Base-by-base conservation (phyloP, 2,329 filamentous ascomycete genomes). In the Chrysosporium keratinophilum region DNA sequence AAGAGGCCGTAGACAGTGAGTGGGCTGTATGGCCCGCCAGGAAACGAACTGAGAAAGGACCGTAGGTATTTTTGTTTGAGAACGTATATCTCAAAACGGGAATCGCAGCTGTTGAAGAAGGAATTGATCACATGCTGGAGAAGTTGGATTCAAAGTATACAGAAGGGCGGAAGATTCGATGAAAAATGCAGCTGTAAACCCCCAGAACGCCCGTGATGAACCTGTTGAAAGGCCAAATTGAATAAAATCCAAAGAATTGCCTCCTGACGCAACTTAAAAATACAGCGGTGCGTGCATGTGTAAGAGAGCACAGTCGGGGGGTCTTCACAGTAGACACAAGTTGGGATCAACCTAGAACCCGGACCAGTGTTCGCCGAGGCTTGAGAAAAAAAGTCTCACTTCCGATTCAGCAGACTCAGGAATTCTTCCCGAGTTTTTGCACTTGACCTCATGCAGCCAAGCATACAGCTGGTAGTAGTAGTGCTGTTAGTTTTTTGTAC, bases 351-450 rank as follows among this genome's bases (percentile, higher is more conserved):
- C 10, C 2, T 2, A 17, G 5, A 51, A 15, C 6, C 46, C 37
- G 40, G 17, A 35, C n/a, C n/a, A n/a, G n/a, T n/a, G n/a, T n/a
- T n/a, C n/a, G n/a, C n/a, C n/a, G n/a, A n/a, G n/a, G n/a, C 39
- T 46, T 34, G 49, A n/a, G 35, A 42, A 31, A 14, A 23, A 19
- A 43, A 6, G 14, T 7, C 56, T 65, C 64, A 77, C 59, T 68
- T 67, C 60, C 72, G 71, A 69, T 87, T 82, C 54, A 89, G 70
- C 35, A 98, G 77, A 63, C 84, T 95, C 66, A 98, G 73, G 65
- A 98, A 98, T 71, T 98, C 93, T 67, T 95, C 94, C 63, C 93
- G 78, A 10, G 91, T 96, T 78, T 95, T 96, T 57, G 88, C 88
- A 63, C 87, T 88, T 57, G 84, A 84, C 66, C 95, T 84, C 77